Conservation (phyloP, 768 basidiomycete species). For the Fistulinella prunicolor region DNA sequence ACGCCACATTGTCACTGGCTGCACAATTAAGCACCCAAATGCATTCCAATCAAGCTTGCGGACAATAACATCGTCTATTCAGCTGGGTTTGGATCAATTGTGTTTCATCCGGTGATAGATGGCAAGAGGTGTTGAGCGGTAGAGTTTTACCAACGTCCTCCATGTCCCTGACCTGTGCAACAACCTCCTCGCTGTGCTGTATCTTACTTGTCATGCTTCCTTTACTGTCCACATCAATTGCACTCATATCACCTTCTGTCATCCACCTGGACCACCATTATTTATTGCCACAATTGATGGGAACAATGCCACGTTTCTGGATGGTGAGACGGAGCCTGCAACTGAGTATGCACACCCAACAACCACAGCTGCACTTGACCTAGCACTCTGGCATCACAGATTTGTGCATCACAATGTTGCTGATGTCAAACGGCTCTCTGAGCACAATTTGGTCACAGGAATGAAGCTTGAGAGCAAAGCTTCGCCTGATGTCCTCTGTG, state of each 20-base stretch:
- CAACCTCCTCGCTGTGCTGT: slow-evolving; percentile 20
- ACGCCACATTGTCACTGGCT: background rate
- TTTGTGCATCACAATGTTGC: background rate
- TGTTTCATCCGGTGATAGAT: slow-evolving; percentile 4
- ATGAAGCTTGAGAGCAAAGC: background rate
- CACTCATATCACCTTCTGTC: background rate
- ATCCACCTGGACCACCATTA: slow-evolving; percentile 1
- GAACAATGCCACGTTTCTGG: slow-evolving; percentile 20
- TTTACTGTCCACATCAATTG: slow-evolving; percentile 7
- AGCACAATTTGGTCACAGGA: background rate
- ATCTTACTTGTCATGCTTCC: slow-evolving; percentile 3
- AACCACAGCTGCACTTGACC: no score
- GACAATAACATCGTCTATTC: background rate
- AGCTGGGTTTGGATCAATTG: slow-evolving; percentile 1
- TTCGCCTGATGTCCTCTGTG: background rate
- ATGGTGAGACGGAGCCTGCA: slow-evolving; percentile 11
- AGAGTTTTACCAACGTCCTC: slow-evolving; percentile 15
- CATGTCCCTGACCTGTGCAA: slow-evolving; percentile 16
- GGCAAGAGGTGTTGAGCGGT: slow-evolving; percentile 3
- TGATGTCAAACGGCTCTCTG: background rate
- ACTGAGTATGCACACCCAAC: slow-evolving; percentile 3
- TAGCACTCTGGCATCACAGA: slow-evolving; percentile 20
- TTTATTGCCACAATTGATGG: slow-evolving; percentile 10
- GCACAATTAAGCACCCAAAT: background rate
- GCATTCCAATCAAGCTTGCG: background rate